These are phyloP conservation scores for Acanthamoeba rhysodes DNA, from an alignment of 208 protist species.

Conservation along the genomic window DNA sequence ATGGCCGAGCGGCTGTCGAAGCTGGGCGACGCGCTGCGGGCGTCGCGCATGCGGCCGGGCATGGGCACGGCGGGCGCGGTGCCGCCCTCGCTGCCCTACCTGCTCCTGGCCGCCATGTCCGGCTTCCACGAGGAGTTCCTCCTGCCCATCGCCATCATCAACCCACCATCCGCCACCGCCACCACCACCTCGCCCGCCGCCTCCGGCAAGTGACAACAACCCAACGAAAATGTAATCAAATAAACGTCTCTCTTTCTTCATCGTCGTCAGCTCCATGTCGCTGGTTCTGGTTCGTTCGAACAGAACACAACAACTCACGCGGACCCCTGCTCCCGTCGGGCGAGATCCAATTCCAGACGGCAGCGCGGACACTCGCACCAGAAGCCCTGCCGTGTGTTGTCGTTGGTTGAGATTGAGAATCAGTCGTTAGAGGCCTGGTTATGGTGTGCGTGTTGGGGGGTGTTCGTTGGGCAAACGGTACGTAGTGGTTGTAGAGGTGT, in stretches of 20 bases:
- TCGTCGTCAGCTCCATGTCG: too few species aligned
- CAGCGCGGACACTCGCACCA: constrained; percentile 56
- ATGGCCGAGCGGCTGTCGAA: constrained; percentile 25
- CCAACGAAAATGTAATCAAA: not conserved
- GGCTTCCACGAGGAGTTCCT: constrained; percentile 60
- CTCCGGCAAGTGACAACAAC: not conserved
- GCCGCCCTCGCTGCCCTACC: constrained; percentile 14
- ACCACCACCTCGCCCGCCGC: too few species aligned
- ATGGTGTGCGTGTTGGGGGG: too few species aligned
- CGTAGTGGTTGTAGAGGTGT: constrained; percentile 57
- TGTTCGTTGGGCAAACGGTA: not conserved
- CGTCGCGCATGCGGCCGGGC: not conserved
- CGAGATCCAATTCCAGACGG: constrained; percentile 14
- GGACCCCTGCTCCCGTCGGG: not conserved
- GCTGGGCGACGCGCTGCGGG: not conserved
- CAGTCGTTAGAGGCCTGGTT: too few species aligned
- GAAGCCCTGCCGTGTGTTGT: not conserved
- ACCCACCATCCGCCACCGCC: not conserved
- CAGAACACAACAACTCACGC: not conserved
- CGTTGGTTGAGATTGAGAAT: too few species aligned
- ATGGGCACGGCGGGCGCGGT: not conserved
- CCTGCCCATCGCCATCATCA: constrained; percentile 62
- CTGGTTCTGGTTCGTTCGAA: too few species aligned
- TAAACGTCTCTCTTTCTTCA: not conserved
- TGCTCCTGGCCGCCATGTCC: constrained; percentile 13